These are phyloP conservation scores for Penicillium freii DNA, from an alignment of 2,329 filamentous ascomycete genomes.

Conservation along the genomic window DNA sequence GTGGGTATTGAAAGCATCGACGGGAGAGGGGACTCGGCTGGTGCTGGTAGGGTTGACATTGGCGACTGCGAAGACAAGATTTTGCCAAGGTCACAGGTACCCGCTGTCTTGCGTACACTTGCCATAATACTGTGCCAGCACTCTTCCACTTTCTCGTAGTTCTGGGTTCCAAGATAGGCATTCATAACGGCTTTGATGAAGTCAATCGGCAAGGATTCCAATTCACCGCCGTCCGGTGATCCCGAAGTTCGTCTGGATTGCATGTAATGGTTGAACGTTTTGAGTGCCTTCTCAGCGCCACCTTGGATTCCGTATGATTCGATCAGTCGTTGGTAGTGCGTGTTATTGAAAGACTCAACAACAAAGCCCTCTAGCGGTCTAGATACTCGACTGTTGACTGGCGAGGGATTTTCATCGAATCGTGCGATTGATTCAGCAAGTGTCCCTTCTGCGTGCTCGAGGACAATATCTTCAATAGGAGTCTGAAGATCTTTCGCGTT, in stretches of 20 bases:
- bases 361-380: slow-evolving; percentile 30
- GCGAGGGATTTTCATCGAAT: slow-evolving; percentile 42
- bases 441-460: slow-evolving; percentile 38
- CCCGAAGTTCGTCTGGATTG: slow-evolving; percentile 10
- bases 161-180: slow-evolving; percentile 57
- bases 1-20: background rate
- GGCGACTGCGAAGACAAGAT: slow-evolving; percentile 1
- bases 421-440: slow-evolving; percentile 40
- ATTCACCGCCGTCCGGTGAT: slow-evolving; percentile 10
- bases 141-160: slow-evolving; percentile 60
- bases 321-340: slow-evolving; percentile 57
- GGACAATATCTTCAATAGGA: slow-evolving; percentile 19
- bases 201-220: slow-evolving; percentile 49
- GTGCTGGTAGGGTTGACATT: background rate
- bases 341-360: slow-evolving; percentile 47
- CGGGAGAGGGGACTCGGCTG: background rate
- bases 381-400: slow-evolving; percentile 29
- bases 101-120: slow-evolving; percentile 49
- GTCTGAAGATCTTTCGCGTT: slow-evolving; percentile 14
- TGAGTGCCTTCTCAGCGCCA: slow-evolving; percentile 50
- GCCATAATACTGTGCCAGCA: slow-evolving; percentile 65
- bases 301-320: slow-evolving; percentile 52
- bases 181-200: slow-evolving; percentile 68
- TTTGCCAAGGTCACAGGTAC: slow-evolving; percentile 33
- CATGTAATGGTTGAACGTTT: slow-evolving; percentile 57